A percentile compares a stretch with the other conserved stretches of the same genome.
These are phyloP conservation scores for Pulveroboletus sp. DNA, from an alignment of 768 basidiomycete genomes.

Conservation along the genomic window DNA sequence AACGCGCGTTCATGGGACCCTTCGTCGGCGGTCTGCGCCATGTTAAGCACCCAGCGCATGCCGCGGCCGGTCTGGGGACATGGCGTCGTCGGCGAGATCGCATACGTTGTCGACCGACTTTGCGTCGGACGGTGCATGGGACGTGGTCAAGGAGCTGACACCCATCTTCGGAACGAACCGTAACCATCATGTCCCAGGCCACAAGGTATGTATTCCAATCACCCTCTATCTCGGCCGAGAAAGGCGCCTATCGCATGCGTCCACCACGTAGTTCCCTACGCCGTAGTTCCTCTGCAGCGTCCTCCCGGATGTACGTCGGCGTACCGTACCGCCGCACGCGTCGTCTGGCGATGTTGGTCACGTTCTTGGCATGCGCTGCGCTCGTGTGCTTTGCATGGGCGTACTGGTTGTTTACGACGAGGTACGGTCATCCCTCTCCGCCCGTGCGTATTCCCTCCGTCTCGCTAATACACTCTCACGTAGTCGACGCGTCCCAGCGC, in stretches of 20 bases:
- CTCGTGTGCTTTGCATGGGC: slow-evolving; percentile 54
- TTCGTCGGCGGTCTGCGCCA: slow-evolving; percentile 40
- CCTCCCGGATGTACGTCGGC: slow-evolving; percentile 1
- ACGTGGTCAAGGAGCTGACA: too few relatives aligned
- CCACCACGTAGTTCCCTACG: slow-evolving; percentile 32
- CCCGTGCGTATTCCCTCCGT: slow-evolving; percentile 13
- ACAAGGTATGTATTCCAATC: slow-evolving; percentile 37
- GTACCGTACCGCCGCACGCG: slow-evolving; percentile 28
- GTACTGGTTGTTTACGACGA: slow-evolving; percentile 61
- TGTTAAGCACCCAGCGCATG: slow-evolving; percentile 69
- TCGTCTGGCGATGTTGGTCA: slow-evolving; percentile 41
- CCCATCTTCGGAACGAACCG: background rate
- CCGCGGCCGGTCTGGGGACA: slow-evolving; percentile 76
- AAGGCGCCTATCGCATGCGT: slow-evolving; percentile 63
- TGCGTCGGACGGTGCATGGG: slow-evolving; percentile 68
- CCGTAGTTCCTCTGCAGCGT: slow-evolving; percentile 17
- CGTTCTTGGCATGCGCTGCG: slow-evolving; percentile 45
- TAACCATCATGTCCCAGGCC: slow-evolving; percentile 3
- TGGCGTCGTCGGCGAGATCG: slow-evolving; percentile 71
- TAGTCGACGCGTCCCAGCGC: slow-evolving; percentile 21
- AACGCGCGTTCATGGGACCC: slow-evolving; percentile 59
- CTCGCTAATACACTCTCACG: slow-evolving; percentile 16
- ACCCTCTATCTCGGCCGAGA: slow-evolving; percentile 63
- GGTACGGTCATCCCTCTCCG: slow-evolving; percentile 41
- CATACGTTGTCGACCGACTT: slow-evolving; percentile 72